Evolutionary conservation across 2,329 filamentous ascomycete genomes (phyloP), one percentile per base, ranked within the genome.

Genomic region (Cadophora malorum): DNA sequence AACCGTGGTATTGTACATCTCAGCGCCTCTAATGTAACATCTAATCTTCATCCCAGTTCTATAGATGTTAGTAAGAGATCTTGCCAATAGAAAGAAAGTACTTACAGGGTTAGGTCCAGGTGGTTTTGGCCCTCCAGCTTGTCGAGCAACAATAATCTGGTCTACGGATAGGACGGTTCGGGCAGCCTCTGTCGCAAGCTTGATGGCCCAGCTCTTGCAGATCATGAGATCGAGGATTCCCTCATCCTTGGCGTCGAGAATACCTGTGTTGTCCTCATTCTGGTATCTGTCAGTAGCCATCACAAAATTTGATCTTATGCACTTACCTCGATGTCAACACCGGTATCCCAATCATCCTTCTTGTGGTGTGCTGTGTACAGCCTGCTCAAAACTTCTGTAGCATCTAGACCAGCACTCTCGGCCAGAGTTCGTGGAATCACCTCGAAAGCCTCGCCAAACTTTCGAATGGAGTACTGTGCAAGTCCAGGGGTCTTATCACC

Each of bases 141-240:
- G 96, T 82, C 95, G 90, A 71, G 96, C 94, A 67, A 99, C 96
- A 79, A 99, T 99, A 78, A 99, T 99, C 83, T 99, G 96, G 81
- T 99, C 96, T 49, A 99, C 96, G 59, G 94, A 97, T 72, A 99
- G 84, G 35, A 99, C 91, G 59, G 96, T 99, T 76, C 96, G 88
- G 64, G 94, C 95, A 50, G 96, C 91, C 82, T 99, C 96, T 28
- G 95, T 97, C 47, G 96, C 96, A 72, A 99, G 86, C 83, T 96
- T 96, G 81, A 99, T 97, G 58, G 96, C 96, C 95, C 94, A 98
- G 78, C 90, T 90, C 87, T 99, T 99, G 73, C 91, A 90, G 69
- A 94, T 89, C 82, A 98, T 86, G 53, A 99, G 86, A 79, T 99
- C 96, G 65, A 99, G 85, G 74, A 99, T 97, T 63, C 93, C 93